These are phyloP conservation scores for Fraxinus baroniana DNA, from an alignment of 305 asterid species.

Conservation along the genomic window DNA sequence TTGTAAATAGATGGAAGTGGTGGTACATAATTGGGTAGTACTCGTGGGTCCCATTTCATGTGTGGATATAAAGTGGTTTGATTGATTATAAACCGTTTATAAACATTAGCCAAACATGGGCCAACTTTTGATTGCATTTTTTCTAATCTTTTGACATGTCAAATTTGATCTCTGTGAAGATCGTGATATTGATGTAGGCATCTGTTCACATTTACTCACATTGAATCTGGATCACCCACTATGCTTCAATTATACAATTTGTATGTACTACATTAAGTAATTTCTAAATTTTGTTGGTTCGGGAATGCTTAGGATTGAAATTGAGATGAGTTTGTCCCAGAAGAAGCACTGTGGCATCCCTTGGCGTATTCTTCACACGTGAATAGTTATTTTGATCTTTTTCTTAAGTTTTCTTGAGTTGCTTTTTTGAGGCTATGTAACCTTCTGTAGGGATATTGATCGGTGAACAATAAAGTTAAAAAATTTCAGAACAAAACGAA, in stretches of 20 bases:
- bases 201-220: not conserved
- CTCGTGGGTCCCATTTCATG: not conserved
- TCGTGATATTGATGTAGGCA: not conserved
- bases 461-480: not conserved
- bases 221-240: not conserved
- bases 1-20: not conserved
- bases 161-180: not conserved
- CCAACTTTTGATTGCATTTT: not conserved
- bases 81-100: not conserved
- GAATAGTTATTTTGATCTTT: not conserved
- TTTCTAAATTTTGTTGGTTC: not conserved
- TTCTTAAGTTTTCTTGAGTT: not conserved
- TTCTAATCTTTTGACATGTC: not conserved
- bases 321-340: not conserved
- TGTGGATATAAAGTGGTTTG: not conserved
- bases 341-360: not conserved
- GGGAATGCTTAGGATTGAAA: not conserved
- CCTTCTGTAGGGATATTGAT: not conserved
- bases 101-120: not conserved
- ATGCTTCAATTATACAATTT: not conserved
- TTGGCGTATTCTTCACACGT: not conserved
- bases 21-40: not conserved
- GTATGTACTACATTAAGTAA: not conserved
- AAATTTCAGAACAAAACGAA: not conserved
- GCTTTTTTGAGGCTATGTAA: not conserved